These are phyloP conservation scores for Asterochloris erici DNA, from an alignment of 139 green algal genomes.

Conservation along the genomic window DNA sequence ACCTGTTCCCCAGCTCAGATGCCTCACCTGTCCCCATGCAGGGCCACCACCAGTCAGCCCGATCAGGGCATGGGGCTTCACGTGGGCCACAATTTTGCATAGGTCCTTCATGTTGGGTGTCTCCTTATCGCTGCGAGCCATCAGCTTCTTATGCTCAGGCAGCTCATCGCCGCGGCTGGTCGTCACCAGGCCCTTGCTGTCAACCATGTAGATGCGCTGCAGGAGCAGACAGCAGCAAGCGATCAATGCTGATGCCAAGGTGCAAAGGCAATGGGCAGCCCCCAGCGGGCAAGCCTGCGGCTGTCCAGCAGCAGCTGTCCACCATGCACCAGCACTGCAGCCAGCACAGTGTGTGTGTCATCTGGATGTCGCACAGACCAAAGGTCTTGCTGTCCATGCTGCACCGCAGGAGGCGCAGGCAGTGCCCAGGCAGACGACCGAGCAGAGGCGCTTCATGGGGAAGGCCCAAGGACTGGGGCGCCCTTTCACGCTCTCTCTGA, in stretches of 20 bases:
- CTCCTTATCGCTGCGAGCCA: constrained; percentile 25
- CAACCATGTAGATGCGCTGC: constrained; percentile 48
- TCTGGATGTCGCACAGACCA: neutral
- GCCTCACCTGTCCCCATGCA: constrained; percentile 32
- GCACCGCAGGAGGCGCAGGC: no score
- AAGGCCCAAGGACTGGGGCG: no score
- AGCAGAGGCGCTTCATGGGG: no score
- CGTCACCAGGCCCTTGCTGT: constrained; percentile 50
- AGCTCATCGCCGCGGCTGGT: constrained; percentile 43
- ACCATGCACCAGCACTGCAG: neutral
- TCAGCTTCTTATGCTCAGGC: constrained; percentile 44
- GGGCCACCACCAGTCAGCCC: constrained; percentile 51
- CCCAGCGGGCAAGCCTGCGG: neutral
- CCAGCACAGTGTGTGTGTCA: neutral
- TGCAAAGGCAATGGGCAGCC: neutral
- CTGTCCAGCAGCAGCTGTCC: neutral
- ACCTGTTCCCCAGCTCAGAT: no score
- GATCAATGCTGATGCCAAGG: neutral
- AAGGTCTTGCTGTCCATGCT: no score
- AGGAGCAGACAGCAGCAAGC: neutral
- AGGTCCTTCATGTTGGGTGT: constrained; percentile 39
- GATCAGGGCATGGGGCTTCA: constrained; percentile 65
- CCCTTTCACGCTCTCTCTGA: no score
- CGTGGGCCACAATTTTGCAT: constrained; percentile 41
- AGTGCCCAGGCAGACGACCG: no score